Evolutionary conservation across 2,329 filamentous ascomycete genomes (phyloP).

Genomic region (Ascocoryne sarcoides): DNA sequence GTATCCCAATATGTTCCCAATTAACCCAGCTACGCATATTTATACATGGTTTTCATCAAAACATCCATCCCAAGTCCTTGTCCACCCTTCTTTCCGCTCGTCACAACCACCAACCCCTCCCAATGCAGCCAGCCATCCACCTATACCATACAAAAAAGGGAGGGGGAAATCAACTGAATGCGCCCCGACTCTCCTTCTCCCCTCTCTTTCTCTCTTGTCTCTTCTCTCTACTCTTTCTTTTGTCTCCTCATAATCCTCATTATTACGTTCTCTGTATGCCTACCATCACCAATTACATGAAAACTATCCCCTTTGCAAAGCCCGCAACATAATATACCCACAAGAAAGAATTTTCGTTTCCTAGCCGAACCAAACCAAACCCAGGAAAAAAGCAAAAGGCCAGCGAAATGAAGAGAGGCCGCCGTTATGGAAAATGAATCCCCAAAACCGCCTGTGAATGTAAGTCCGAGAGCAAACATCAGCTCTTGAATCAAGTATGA

Average conservation of each 20-base stretch:
- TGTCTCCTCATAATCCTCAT: slow-evolving; percentile 13
- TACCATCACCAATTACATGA: slow-evolving; percentile 11
- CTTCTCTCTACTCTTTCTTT: too few species aligned
- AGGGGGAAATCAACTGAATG: too few species aligned
- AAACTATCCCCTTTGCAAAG: too few species aligned
- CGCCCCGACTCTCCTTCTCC: too few species aligned
- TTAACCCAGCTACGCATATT: slow-evolving; percentile 2
- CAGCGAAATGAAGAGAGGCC: too few species aligned
- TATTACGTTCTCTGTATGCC: slow-evolving; percentile 11
- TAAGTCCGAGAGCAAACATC: too few species aligned
- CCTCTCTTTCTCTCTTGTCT: too few species aligned
- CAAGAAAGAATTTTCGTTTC: too few species aligned
- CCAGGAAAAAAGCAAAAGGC: slow-evolving; percentile 3
- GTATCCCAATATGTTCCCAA: too few species aligned
- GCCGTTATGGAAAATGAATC: too few species aligned
- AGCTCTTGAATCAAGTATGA: too few species aligned
- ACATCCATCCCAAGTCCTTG: slow-evolving; percentile 1
- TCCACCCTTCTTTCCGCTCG: background rate
- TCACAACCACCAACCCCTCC: slow-evolving; percentile 9
- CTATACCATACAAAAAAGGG: slow-evolving; percentile 12
- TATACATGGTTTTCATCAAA: slow-evolving; percentile 9
- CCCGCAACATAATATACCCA: background rate
- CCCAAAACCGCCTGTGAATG: too few species aligned
- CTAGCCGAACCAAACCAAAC: slow-evolving; percentile 11
- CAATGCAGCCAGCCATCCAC: slow-evolving; percentile 20